Percentiles rank a stretch among this genome's conserved stretches.
phyloP scores from a whole-genome alignment of 352 stramenopile species.

The Globisporangium polare region DNA sequence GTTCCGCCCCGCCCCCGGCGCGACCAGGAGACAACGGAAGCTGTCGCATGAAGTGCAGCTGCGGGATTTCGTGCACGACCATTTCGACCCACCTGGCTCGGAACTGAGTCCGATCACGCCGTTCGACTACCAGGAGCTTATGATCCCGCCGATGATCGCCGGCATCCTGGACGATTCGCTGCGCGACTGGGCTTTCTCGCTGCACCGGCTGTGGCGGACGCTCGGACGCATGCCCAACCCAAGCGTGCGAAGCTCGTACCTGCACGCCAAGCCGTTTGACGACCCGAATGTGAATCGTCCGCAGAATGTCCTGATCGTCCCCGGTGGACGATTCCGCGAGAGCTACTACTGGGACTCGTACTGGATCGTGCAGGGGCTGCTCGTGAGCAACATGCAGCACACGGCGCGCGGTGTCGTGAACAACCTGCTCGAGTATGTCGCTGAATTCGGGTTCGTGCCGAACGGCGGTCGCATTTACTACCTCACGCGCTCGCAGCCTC shows the following conservation, averaged over 20 bases:
- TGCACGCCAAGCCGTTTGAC: slow-evolving; percentile 44
- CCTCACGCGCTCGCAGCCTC: slow-evolving; percentile 85
- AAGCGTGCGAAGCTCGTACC: slow-evolving; percentile 50
- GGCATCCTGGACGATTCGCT: slow-evolving; percentile 47
- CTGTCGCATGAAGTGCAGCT: slow-evolving; percentile 38
- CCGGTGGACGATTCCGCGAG: slow-evolving; percentile 89
- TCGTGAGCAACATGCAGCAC: slow-evolving; percentile 76
- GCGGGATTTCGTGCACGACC: slow-evolving; percentile 61
- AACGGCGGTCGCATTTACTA: slow-evolving; percentile 92
- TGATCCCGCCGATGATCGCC: slow-evolving; percentile 48
- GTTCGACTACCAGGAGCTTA: slow-evolving; percentile 60
- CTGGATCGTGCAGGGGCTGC: slow-evolving; percentile 88
- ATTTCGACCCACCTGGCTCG: slow-evolving; percentile 78
- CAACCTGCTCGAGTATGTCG: slow-evolving; percentile 86
- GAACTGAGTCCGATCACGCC: slow-evolving; percentile 71
- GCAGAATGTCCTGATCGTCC: slow-evolving; percentile 79
- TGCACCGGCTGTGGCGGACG: slow-evolving; percentile 75
- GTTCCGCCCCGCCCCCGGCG: slow-evolving; percentile 19
- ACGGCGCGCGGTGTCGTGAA: slow-evolving; percentile 80
- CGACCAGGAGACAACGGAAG: neutral
- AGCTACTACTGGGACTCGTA: slow-evolving; percentile 94
- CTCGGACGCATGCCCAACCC: slow-evolving; percentile 57
- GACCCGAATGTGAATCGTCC: slow-evolving; percentile 26
- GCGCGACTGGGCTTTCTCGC: slow-evolving; percentile 53
- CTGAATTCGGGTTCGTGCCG: slow-evolving; percentile 84